A percentile compares a stretch with the other conserved stretches of the same genome.
phyloP scores from a whole-genome alignment of 1,284 basidiomycete genomes.

The Dichomitus squalens region DNA sequence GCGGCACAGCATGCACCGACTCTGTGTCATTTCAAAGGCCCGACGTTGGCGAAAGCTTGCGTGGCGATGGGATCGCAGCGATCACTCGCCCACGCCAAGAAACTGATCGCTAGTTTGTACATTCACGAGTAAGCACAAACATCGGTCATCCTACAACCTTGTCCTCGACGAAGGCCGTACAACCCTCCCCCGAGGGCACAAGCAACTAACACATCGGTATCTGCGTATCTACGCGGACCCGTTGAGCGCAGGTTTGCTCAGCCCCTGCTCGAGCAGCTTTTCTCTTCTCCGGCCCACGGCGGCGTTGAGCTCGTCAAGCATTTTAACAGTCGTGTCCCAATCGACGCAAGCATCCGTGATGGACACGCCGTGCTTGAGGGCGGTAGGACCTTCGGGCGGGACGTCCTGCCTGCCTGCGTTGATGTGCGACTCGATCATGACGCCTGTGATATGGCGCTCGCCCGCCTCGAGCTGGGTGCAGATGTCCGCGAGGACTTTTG shows the following conservation, averaged over 20 bases:
- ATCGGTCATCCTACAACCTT: too few relatives aligned
- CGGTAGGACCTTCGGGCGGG: conserved; percentile 58
- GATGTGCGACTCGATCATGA: conserved; percentile 97
- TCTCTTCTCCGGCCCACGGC: conserved; percentile 45
- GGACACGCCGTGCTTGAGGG: conserved; percentile 82
- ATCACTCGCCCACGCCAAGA: too few relatives aligned
- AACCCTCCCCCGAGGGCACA: too few relatives aligned
- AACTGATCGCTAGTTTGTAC: too few relatives aligned
- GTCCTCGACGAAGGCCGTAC: too few relatives aligned
- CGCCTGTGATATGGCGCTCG: conserved; percentile 84
- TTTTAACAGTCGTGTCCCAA: conserved; percentile 82
- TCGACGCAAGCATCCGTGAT: conserved; percentile 95
- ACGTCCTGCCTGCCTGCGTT: conserved; percentile 87
- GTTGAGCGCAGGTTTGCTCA: conserved; percentile 19
- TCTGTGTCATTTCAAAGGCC: too few relatives aligned
- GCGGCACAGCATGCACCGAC: too few relatives aligned
- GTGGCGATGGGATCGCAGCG: too few relatives aligned
- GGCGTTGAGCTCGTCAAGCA: conserved; percentile 77
- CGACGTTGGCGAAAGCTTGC: too few relatives aligned
- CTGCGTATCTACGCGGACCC: conserved; percentile 1
- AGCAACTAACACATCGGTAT: too few relatives aligned
- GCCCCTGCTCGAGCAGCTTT: conserved; percentile 36
- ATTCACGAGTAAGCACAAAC: too few relatives aligned
- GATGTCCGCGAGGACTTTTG: conserved; percentile 77
- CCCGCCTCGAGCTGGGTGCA: conserved; percentile 81